These are phyloP conservation scores for Fusarium sp. DNA, from an alignment of 2,329 filamentous ascomycete genomes.

Conservation along the genomic window DNA sequence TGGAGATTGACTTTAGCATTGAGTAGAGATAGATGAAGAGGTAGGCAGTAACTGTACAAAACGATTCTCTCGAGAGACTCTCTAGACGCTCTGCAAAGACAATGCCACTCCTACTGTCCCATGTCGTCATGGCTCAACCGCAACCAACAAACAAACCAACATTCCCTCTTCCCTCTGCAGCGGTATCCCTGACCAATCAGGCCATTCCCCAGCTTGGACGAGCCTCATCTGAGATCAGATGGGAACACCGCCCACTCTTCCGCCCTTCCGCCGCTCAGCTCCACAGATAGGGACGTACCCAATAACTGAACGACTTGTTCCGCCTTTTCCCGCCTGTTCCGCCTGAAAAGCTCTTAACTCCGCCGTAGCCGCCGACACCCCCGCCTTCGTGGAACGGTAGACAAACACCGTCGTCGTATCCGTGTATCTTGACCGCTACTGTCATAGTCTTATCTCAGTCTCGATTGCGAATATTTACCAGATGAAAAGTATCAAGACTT, in stretches of 20 bases:
- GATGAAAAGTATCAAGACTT: neutral
- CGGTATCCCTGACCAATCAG: conserved; percentile 4
- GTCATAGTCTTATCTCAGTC: neutral
- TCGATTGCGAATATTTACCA: neutral
- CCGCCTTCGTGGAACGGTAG: neutral
- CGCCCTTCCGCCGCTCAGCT: conserved; percentile 10
- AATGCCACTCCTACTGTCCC: neutral
- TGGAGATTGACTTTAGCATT: neutral
- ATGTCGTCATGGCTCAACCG: neutral
- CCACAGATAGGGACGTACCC: conserved; percentile 2
- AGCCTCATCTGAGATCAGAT: conserved; percentile 2
- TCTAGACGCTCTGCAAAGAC: neutral
- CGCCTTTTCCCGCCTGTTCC: conserved; percentile 27
- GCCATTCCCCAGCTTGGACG: neutral
- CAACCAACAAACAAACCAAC: neutral
- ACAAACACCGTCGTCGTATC: neutral
- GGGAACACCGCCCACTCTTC: neutral
- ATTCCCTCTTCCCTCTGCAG: neutral
- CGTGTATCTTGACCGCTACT: conserved; percentile 1
- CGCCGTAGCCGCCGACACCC: neutral
- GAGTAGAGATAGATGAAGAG: neutral
- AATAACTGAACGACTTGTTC: neutral
- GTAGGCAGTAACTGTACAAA: neutral
- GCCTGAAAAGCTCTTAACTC: conserved; percentile 10
- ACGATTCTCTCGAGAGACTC: neutral